Base-by-base conservation (phyloP, 2,329 filamentous ascomycete genomes). In the Bipolaris gigantea region DNA sequence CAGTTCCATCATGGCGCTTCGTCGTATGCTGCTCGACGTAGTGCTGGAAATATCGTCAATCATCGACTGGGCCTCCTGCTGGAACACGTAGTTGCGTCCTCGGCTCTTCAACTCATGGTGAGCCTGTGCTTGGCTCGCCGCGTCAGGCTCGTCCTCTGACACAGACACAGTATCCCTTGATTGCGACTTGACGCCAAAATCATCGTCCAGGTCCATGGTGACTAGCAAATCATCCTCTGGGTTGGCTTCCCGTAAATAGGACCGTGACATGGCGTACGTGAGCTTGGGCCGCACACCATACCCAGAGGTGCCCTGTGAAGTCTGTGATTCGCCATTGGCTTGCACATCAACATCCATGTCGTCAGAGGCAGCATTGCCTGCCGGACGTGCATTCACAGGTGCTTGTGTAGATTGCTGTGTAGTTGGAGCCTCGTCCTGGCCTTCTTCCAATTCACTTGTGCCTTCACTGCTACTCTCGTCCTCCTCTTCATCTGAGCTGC, bases 51-150 rank as follows among this genome's bases (percentile, higher is more conserved):
- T 80, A 54, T 87, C 85, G 53, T 85, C 83, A 30, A 87, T 76
- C 10, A 86, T 74, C 19, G 77, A 77, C 53, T 84, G 79, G 19
- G 84, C 75, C 18, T 84, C 81, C 53, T 80, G 77, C 44, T 80
- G 74, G 57, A 86, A 84, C 41, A 83, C 79, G 40, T 78, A 77
- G 57, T 84, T 84, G 30, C 80, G 78, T 2, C 85, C 85, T 47
- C 81, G 79, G 36, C 81, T 82, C 50, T 84, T 78, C 32, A 88
- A 76, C 65, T 87, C 85, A 59, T 87, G 84, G 23, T 86, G 83
- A 50, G 81, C 84, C 53, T 82, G 79, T 42, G 85, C 77, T 73
- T 64, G 75, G 64, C 51, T 73, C 63, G 42, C 56, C 44, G 47
- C 60, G 8, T 70, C 69, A 2, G 71, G 73, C 34, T 80, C 78